These are phyloP conservation scores for Beta macrorhiza DNA, from an alignment of 179 eudicot species.

Conservation along the genomic window DNA sequence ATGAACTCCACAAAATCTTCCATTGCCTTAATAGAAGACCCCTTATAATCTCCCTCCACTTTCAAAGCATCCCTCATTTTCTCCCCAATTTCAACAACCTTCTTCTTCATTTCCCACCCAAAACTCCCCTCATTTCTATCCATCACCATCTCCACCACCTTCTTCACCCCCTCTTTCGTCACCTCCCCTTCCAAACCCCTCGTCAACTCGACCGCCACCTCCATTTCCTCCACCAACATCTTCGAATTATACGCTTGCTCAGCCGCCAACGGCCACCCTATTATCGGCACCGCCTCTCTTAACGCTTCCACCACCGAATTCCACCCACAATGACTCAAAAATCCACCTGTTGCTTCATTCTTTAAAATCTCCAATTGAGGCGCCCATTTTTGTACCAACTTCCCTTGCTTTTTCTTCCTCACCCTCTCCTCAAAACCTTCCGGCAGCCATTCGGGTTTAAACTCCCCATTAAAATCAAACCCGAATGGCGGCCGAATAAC, in stretches of 20 bases:
- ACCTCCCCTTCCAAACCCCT: conserved; percentile 55
- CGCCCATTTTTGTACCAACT: conserved; percentile 65
- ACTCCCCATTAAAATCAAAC: conserved; percentile 50
- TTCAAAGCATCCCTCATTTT: conserved; percentile 37
- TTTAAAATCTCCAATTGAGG: conserved; percentile 76
- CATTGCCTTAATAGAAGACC: conserved; percentile 47
- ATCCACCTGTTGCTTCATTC: conserved; percentile 61
- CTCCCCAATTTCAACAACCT: conserved; percentile 45
- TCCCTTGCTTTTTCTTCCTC: conserved; percentile 38
- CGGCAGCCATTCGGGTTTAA: conserved; percentile 75
- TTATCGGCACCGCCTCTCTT: conserved; percentile 75
- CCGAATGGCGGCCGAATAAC: conserved; percentile 81
- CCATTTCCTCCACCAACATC: conserved; percentile 85
- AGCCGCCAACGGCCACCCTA: conserved; percentile 91
- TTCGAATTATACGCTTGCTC: conserved; percentile 81
- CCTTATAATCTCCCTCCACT: conserved; percentile 42
- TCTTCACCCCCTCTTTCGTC: conserved; percentile 43
- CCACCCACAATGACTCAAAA: conserved; percentile 90
- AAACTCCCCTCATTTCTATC: conserved; percentile 38
- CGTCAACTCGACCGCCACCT: conserved; percentile 61
- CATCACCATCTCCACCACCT: conserved; percentile 51
- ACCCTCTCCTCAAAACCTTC: conserved; percentile 56
- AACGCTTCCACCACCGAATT: conserved; percentile 70
- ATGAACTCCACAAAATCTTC: conserved; percentile 37
- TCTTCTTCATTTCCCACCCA: conserved; percentile 52